These are phyloP conservation scores for Radiomyces spectabilis DNA, from an alignment of 192 early-diverging fungal genomes.

Conservation along the genomic window DNA sequence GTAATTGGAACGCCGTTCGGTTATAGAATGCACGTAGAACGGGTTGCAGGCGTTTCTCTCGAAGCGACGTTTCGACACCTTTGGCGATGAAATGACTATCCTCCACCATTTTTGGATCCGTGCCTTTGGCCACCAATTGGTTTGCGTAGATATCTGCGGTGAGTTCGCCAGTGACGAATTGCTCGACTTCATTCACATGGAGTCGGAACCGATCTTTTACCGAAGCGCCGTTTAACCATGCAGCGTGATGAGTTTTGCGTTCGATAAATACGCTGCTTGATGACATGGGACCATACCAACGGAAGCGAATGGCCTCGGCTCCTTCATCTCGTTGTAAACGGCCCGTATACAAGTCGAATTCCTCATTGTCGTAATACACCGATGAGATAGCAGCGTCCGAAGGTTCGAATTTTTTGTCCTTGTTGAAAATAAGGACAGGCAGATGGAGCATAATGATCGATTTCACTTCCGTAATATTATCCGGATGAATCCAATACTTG, in stretches of 20 bases:
- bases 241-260: constrained; percentile 25
- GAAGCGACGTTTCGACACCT: constrained; percentile 15
- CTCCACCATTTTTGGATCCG: constrained; percentile 51
- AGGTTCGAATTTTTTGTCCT: constrained; percentile 34
- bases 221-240: constrained; percentile 19
- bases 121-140: constrained; percentile 51
- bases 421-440: constrained; percentile 38
- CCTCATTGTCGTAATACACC: constrained; percentile 24
- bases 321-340: constrained; percentile 26
- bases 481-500: constrained; percentile 33
- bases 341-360: constrained; percentile 22
- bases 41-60: constrained; percentile 11
- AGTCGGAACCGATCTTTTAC: constrained; percentile 22
- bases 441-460: constrained; percentile 29
- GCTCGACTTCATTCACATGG: constrained; percentile 5
- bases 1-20: constrained; percentile 24
- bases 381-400: constrained; percentile 24
- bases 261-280: constrained; percentile 17
- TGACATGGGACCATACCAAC: constrained; percentile 21
- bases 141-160: constrained; percentile 49
- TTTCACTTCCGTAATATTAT: constrained; percentile 32
- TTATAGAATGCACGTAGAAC: constrained; percentile 24
- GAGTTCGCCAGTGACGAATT: constrained; percentile 8
- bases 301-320: constrained; percentile 19
- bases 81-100: constrained; percentile 35